Base-by-base conservation (phyloP, 2,329 filamentous ascomycete species). In the Cucurbitaria berberidis region DNA sequence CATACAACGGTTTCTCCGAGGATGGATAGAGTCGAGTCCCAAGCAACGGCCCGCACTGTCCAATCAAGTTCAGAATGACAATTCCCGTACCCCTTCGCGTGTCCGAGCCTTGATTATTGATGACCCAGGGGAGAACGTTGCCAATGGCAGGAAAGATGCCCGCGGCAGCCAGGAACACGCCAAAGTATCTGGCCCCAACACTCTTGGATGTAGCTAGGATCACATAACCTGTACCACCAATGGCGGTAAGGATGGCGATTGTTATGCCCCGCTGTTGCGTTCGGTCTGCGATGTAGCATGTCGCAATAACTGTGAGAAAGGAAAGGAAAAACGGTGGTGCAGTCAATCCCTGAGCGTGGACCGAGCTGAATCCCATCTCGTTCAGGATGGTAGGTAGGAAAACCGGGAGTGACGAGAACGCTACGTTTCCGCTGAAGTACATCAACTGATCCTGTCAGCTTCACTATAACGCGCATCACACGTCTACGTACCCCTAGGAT, bases 261-360 rank as follows among this genome's bases (percentile, higher is more conserved):
- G 84, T 81, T 39, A 84, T 67, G 1, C 86, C 87, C 36, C 88
- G 85, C 68, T 89, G 87, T 57, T 84, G 82, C 1, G 82, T 80
- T 13, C 80, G 80, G 74, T 91, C 88, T n/a, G 87, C 86, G 30
- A 89, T 69, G 69, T 80, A 88, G 5, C 86, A 86, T 1, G 83
- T 84, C 9, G 67, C 63, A 53, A 91, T 81, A 39, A 85, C 88
- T 19, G 86, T 74, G 11, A 89, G 62, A 67, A 88, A 90, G 1
- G 87, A 82, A 15, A 89, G 72, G 62, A 91, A 84, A 70, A 88
- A 90, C 0, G 88, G 87, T 1, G 88, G 88, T 0, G 88, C 87
- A 0, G 87, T 87, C 11, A 92, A 80, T 1, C 88, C 89, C 73
- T 92, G 89, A 0, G 89, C 86, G 52, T 86, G 79, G 55, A 90